Percentiles rank a stretch among this genome's conserved stretches.
These are phyloP conservation scores for Protomyces inundatus DNA, from an alignment of 1,139 yeast genomes.

Conservation along the genomic window DNA sequence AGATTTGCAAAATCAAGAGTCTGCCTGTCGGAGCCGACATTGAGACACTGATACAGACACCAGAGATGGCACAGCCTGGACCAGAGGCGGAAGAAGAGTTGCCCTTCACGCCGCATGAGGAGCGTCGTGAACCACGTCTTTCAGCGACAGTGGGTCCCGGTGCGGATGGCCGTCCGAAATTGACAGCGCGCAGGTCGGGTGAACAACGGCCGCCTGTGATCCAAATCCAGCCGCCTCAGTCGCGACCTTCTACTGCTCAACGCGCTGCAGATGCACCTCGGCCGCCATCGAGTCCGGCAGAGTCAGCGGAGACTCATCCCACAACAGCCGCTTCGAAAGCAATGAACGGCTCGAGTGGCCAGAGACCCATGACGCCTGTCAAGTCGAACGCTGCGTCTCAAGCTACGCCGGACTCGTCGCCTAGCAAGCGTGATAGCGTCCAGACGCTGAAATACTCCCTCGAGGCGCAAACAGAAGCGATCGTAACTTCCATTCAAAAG, in stretches of 20 bases:
- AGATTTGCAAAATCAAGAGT: slow-evolving; percentile 48
- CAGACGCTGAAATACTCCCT: slow-evolving; percentile 70
- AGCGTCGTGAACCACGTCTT: neutral
- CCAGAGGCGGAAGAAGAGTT: neutral
- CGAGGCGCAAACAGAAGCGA: slow-evolving; percentile 91
- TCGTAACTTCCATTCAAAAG: slow-evolving; percentile 81
- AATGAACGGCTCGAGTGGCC: too few species aligned
- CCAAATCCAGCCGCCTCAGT: neutral
- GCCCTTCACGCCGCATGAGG: neutral
- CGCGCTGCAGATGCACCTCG: neutral
- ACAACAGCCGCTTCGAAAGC: too few species aligned
- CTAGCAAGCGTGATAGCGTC: neutral
- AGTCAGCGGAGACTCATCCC: neutral
- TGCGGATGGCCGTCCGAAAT: neutral
- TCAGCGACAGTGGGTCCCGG: neutral
- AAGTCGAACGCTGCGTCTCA: neutral
- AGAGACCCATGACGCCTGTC: too few species aligned
- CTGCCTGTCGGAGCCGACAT: neutral
- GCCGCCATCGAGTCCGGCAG: neutral
- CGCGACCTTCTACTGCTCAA: neutral
- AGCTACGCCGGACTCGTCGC: neutral
- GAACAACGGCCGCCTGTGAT: neutral
- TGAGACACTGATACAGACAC: neutral
- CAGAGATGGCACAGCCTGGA: neutral
- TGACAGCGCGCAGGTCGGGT: neutral